Conservation (phyloP, 768 basidiomycete genomes). For the Kwoniella mangroviensis region DNA sequence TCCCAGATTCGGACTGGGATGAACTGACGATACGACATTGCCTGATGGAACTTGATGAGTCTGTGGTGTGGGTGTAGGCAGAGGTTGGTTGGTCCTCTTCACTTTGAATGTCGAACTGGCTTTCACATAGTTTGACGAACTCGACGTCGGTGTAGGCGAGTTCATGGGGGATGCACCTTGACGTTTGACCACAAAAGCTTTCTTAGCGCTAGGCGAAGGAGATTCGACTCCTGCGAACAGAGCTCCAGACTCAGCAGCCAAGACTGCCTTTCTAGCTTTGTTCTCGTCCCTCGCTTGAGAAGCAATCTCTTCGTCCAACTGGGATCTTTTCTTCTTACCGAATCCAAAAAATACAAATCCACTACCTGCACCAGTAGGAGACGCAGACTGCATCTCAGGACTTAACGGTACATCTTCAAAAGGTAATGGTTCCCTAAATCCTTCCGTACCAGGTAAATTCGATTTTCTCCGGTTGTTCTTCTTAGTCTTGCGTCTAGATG, state of each 20-base stretch:
- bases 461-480: conserved; percentile 15
- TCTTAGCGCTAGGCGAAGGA: conserved; percentile 22
- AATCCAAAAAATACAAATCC: neutral
- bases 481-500: conserved; percentile 28
- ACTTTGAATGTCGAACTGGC: conserved; percentile 26
- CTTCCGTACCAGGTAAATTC: conserved; percentile 6
- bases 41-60: conserved; percentile 2
- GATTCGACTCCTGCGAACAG: conserved; percentile 49
- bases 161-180: conserved; percentile 9
- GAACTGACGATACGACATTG: conserved; percentile 7
- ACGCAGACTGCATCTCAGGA: neutral
- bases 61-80: conserved; percentile 12
- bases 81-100: conserved; percentile 21
- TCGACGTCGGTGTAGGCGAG: conserved; percentile 1
- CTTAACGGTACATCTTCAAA: conserved; percentile 32
- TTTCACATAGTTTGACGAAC: conserved; percentile 8
- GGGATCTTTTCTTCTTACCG: conserved; percentile 18
- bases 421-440: conserved; percentile 25
- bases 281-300: conserved; percentile 47
- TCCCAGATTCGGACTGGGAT: conserved; percentile 24
- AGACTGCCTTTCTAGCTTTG: conserved; percentile 48
- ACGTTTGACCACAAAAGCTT: conserved; percentile 34
- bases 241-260: conserved; percentile 45
- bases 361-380: neutral
- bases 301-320: conserved; percentile 29